Evolutionary conservation across 208 protist species (phyloP).

Genomic region (Herpetomonas tarakana): DNA sequence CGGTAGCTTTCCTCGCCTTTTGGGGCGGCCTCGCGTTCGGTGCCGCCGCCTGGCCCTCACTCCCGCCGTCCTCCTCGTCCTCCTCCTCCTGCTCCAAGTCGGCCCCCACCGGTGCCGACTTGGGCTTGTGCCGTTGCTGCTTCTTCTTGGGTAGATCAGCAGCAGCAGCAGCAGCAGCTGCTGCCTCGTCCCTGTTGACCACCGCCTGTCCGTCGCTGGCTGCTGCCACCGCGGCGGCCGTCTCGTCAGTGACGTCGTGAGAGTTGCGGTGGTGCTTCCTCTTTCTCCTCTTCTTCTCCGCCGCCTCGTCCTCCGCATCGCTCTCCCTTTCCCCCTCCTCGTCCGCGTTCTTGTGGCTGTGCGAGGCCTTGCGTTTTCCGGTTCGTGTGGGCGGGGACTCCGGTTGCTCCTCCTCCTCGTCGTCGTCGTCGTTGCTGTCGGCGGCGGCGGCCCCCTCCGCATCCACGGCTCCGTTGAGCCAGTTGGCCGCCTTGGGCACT

Average conservation of each 20-base stretch:
- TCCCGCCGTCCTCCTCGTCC: not conserved
- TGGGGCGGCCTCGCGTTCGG: not conserved
- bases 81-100: not conserved
- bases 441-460: slow-evolving; percentile 5
- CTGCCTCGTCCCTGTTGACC: not conserved
- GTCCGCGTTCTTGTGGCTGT: slow-evolving; percentile 9
- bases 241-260: no score
- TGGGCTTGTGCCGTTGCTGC: not conserved
- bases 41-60: not conserved
- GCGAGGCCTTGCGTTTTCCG: slow-evolving; percentile 4
- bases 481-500: slow-evolving; percentile 8
- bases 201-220: not conserved
- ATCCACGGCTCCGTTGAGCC: slow-evolving; percentile 6
- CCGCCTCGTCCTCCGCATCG: not conserved
- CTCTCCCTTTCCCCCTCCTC: slow-evolving; percentile 4
- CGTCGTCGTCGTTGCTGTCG: slow-evolving; percentile 1
- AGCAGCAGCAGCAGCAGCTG: not conserved
- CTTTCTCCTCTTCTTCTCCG: not conserved
- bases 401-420: slow-evolving; percentile 3
- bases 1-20: slow-evolving; percentile 3
- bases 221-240: no score
- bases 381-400: not conserved
- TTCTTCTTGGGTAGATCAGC: not conserved
- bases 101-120: not conserved
- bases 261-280: slow-evolving; percentile 2